Evolutionary conservation across 169 alveolate species (phyloP), one percentile per base, ranked within the genome.

Genomic region (Plasmodium gonderi): DNA sequence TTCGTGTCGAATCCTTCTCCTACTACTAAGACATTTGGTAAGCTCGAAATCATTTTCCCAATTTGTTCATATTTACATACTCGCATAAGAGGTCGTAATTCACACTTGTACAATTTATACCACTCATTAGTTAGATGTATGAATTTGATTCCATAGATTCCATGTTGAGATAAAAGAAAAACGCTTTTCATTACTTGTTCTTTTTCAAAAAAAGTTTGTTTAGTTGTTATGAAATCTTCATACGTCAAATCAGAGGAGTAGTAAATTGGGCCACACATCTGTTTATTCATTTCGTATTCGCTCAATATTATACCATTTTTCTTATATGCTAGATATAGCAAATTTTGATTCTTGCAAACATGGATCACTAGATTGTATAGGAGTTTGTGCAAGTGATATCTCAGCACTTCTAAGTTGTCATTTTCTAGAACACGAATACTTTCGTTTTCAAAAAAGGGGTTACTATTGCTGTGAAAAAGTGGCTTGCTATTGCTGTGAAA

Each of bases 71-170:
- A 85, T 20, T 85, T 33, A 26, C 93, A 85, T 29, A 85, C 44
- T 54, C 78, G 77, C 93, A 85, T 85, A 2, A 85, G 68, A 42
- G 93, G 93, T 2, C 93, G 87, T 44, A 85, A 75, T 17, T 85
- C 93, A 75, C 93, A 85, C 44, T 33, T 85, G 60, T 85, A 85
- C 17, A 85, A 64, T n/a, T 85, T 85, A 38, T 74, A 85, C 93
- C 93, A 85, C 45, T 74, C 93, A 85, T 76, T 85, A 49, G 89
- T 31, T 54, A 85, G 33, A 31, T 85, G 85, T 23, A 85, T 76
- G 78, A 85, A 67, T 85, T 85, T 85, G 31, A 85, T 75, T 44
- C 93, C 93, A 54, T 85, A 85, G 64, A 85, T 85, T n/a, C 93
- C 93, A 85, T 85, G 79, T 49, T 75, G 89, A 38, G 93, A 72